Conservation (phyloP, 345 rosid genomes). For the Eucalyptus microcorys region DNA sequence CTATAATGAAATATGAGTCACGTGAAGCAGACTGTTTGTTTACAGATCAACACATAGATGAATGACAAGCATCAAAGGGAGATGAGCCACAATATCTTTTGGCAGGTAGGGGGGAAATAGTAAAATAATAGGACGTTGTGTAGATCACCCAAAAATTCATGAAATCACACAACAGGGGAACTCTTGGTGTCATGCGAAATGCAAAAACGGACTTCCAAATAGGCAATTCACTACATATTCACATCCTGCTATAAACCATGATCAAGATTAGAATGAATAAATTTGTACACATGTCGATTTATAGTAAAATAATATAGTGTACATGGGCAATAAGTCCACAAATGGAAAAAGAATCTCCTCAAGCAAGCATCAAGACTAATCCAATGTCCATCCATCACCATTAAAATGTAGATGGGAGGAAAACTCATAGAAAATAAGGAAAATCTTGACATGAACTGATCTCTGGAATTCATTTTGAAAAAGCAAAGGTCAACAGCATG, state of each 20-base stretch:
- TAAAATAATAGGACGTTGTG: background rate
- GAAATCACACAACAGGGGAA: background rate
- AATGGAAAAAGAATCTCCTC: background rate
- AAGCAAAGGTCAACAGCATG: conserved; percentile 54
- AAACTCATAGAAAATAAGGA: conserved; percentile 39
- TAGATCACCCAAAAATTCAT: background rate
- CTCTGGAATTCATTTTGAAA: conserved; percentile 52
- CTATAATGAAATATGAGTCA: background rate
- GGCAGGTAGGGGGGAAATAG: background rate
- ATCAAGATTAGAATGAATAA: background rate
- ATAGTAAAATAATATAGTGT: background rate
- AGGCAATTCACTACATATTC: background rate
- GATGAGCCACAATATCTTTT: background rate
- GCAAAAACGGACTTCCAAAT: background rate
- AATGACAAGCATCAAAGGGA: background rate
- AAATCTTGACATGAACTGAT: conserved; percentile 73
- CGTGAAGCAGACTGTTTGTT: background rate
- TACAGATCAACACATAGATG: too few relatives aligned
- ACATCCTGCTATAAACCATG: background rate
- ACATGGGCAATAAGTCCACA: background rate
- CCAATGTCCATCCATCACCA: background rate
- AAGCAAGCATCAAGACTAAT: background rate
- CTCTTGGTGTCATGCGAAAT: background rate
- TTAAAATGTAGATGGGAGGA: too few relatives aligned
- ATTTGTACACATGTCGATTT: background rate